Percentiles rank a stretch among this genome's conserved stretches.
phyloP scores from a whole-genome alignment of 73 alveolate species.

The Paramecium caudatum region DNA sequence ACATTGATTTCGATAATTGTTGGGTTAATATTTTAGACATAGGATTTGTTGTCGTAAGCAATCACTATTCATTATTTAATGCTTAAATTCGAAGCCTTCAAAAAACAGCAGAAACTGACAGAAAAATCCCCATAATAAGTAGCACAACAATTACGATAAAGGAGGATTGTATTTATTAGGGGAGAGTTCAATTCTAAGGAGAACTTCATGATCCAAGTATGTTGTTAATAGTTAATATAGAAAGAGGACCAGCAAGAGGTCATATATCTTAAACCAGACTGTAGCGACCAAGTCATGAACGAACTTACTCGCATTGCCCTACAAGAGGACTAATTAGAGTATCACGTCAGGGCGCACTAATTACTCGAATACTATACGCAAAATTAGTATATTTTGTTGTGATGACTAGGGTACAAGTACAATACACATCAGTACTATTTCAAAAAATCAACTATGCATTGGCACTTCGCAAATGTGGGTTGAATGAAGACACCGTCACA shows the following conservation, averaged over 20 bases:
- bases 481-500: conserved; percentile 22
- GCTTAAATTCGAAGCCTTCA: conserved; percentile 39
- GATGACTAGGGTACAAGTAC: background rate
- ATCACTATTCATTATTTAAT: too few relatives aligned
- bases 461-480: conserved; percentile 21
- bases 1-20: background rate
- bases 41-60: background rate
- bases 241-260: conserved; percentile 37
- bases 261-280: conserved; percentile 41
- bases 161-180: conserved; percentile 39
- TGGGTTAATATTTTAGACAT: conserved; percentile 5
- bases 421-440: conserved; percentile 57
- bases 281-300: conserved; percentile 36
- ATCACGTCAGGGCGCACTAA: conserved; percentile 12
- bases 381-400: conserved; percentile 20
- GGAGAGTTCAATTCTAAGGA: conserved; percentile 19
- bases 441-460: conserved; percentile 46
- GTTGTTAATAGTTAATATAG: background rate
- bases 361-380: conserved; percentile 24
- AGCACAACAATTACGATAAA: background rate
- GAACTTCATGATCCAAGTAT: conserved; percentile 45
- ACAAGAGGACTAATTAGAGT: conserved; percentile 33
- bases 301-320: conserved; percentile 55
- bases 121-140: conserved; percentile 24
- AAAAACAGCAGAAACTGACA: background rate